phyloP scores from a whole-genome alignment of 2,329 filamentous ascomycete species.

The Fusarium caatingaense region DNA sequence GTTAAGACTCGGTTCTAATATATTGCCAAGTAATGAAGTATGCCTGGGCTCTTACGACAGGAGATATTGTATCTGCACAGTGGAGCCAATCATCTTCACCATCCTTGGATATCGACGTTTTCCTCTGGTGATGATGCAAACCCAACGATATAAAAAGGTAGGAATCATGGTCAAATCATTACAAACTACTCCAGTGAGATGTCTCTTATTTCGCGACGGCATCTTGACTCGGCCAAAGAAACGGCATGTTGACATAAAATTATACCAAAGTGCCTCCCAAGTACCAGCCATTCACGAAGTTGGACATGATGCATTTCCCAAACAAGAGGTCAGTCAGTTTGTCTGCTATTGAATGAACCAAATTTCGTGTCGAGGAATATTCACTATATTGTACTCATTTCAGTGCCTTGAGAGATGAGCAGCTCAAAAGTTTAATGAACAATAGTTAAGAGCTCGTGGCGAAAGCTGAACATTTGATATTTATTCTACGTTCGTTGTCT shows the following conservation, averaged over 20 bases:
- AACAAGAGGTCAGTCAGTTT: not conserved
- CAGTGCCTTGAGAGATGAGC: not conserved
- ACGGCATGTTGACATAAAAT: not conserved
- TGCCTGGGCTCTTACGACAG: not conserved
- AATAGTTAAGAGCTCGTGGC: not conserved
- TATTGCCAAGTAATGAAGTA: not conserved
- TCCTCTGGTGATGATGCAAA: not conserved
- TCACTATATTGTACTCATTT: not conserved
- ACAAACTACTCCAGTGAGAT: not conserved
- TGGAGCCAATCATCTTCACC: not conserved
- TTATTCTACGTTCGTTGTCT: constrained; percentile 19
- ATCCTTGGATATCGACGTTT: not conserved
- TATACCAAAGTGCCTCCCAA: not conserved
- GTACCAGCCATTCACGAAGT: not conserved
- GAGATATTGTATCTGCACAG: not conserved
- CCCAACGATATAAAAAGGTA: not conserved
- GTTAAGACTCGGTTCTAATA: not conserved
- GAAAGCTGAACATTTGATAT: constrained; percentile 41
- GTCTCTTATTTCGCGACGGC: not conserved
- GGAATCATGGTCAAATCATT: not conserved
- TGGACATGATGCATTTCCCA: not conserved
- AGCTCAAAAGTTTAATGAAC: not conserved
- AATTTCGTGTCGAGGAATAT: not conserved
- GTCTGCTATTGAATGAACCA: not conserved
- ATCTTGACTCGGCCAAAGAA: not conserved